Evolutionary conservation across 1,284 basidiomycete species (phyloP).

Genomic region (Irpex lacteus): DNA sequence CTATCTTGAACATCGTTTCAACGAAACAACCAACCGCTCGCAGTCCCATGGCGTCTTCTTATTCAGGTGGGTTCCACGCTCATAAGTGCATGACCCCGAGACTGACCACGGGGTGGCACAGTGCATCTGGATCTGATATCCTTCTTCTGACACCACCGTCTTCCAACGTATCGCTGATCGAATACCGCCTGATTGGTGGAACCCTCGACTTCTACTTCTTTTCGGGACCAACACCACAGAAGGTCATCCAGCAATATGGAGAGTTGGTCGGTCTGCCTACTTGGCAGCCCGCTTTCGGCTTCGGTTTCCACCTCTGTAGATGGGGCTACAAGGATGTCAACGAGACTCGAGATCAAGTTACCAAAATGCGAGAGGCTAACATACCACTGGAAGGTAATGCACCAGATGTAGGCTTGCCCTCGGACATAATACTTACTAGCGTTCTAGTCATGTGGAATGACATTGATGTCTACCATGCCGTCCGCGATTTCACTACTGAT

Average conservation of each 20-base stretch:
- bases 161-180: conserved; percentile 51
- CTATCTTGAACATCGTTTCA: conserved; percentile 64
- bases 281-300: conserved; percentile 68
- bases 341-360: conserved; percentile 47
- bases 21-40: conserved; percentile 44
- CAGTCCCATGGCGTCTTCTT: conserved; percentile 70
- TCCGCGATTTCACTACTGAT: conserved; percentile 69
- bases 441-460: conserved; percentile 71
- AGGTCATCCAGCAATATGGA: conserved; percentile 69
- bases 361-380: conserved; percentile 56
- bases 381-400: conserved; percentile 62
- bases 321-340: conserved; percentile 32
- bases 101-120: conserved; percentile 12
- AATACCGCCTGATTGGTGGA: conserved; percentile 65
- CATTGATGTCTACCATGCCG: conserved; percentile 68
- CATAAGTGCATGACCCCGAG: not conserved
- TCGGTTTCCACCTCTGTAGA: conserved; percentile 72
- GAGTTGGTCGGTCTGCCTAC: conserved; percentile 57
- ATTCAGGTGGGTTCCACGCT: conserved; percentile 36
- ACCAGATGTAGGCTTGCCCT: not conserved
- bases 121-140: conserved; percentile 62
- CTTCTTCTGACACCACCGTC: conserved; percentile 52
- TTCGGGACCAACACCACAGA: conserved; percentile 58
- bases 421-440: conserved; percentile 4
- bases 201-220: conserved; percentile 61